These are phyloP conservation scores for Leptodermis oblonga DNA, from an alignment of 257 asterid species.

Conservation along the genomic window DNA sequence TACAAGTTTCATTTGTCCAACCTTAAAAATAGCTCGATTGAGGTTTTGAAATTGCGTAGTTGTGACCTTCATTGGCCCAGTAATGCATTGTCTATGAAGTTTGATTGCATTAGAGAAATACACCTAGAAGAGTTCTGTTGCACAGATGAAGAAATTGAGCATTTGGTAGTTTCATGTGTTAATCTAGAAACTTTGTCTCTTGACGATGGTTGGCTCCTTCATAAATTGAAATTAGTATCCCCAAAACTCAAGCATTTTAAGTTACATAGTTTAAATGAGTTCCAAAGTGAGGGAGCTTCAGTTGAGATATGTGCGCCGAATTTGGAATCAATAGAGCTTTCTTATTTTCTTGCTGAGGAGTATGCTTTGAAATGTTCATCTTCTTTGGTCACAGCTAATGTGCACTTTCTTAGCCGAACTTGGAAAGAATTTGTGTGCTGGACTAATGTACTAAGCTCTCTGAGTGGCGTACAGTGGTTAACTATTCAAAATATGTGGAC, in stretches of 20 bases:
- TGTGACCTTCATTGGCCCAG: background rate
- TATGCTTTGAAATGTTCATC: background rate
- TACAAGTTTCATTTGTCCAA: background rate
- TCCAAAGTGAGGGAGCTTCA: no score
- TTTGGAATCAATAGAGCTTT: background rate
- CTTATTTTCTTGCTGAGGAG: background rate
- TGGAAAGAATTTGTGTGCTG: background rate
- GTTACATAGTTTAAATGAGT: background rate
- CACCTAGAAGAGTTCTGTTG: background rate
- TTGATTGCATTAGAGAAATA: background rate
- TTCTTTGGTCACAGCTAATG: background rate
- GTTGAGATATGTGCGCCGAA: conserved; percentile 1
- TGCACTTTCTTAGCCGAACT: background rate
- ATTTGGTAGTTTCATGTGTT: background rate
- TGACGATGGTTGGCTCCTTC: background rate
- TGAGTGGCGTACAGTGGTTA: background rate
- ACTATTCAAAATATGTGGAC: background rate
- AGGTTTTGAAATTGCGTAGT: background rate
- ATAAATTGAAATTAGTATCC: background rate
- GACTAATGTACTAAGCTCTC: background rate
- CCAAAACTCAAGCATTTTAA: background rate
- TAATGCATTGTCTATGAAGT: background rate
- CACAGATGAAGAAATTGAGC: background rate
- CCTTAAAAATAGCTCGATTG: background rate
- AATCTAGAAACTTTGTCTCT: background rate